phyloP scores from a whole-genome alignment of 306 rosid genomes.

The Cicer cuneatum region DNA sequence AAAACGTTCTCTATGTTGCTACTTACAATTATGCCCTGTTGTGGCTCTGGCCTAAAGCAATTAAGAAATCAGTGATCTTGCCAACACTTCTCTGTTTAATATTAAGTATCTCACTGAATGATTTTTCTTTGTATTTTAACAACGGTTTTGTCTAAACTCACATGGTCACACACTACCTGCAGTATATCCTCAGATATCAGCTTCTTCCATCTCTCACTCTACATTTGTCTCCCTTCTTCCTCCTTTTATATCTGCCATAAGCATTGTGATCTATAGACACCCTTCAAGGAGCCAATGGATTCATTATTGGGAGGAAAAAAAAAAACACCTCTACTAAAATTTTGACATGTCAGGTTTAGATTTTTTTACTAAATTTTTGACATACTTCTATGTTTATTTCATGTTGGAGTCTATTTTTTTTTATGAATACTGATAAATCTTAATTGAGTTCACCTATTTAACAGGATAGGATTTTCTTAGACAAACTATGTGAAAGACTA shows the following conservation, averaged over 20 bases:
- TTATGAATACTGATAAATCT: neutral
- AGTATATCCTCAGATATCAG: constrained; percentile 9
- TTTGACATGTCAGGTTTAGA: neutral
- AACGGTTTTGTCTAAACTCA: neutral
- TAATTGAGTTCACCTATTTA: neutral
- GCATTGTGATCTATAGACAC: neutral
- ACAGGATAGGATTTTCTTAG: neutral
- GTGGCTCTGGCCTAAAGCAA: constrained; percentile 5
- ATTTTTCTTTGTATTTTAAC: neutral
- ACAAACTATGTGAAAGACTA: neutral
- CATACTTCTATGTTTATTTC: neutral
- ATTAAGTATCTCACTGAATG: neutral
- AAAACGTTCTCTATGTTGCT: constrained; percentile 12
- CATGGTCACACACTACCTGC: neutral
- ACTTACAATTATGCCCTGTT: neutral
- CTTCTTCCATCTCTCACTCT: neutral
- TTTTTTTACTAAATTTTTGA: no score
- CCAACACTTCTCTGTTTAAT: constrained; percentile 2
- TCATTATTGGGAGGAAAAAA: constrained; percentile 4
- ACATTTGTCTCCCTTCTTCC: constrained; percentile 4
- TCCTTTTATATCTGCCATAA: constrained; percentile 1
- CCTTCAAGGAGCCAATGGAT: constrained; percentile 15
- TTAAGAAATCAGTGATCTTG: constrained; percentile 5
- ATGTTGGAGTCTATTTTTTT: constrained; percentile 14
- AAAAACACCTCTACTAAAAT: neutral